These are phyloP conservation scores for Sicyos baderoa DNA, from an alignment of 306 rosid species.

Conservation along the genomic window DNA sequence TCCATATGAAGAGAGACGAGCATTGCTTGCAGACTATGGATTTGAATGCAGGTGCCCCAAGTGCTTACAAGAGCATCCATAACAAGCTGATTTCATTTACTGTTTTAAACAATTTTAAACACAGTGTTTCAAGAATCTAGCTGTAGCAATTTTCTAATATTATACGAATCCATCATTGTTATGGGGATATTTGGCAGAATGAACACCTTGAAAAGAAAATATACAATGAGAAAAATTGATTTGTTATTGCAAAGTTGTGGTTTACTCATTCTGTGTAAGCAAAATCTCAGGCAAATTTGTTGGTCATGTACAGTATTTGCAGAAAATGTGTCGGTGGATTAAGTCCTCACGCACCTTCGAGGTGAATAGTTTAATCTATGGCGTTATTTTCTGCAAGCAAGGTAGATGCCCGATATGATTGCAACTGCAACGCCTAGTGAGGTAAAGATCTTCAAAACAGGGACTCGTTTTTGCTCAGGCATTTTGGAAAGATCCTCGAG, in stretches of 20 bases:
- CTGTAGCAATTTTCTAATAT: neutral
- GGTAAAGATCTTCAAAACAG: slow-evolving; percentile 38
- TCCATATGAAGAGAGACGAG: slow-evolving; percentile 57
- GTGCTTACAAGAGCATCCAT: slow-evolving; percentile 51
- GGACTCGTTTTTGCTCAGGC: slow-evolving; percentile 39
- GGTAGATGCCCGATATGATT: slow-evolving; percentile 67
- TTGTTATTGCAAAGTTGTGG: neutral
- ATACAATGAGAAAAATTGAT: neutral
- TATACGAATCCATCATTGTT: no score
- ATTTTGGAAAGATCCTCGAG: slow-evolving; percentile 59
- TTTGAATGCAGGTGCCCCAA: slow-evolving; percentile 64
- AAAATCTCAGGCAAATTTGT: neutral
- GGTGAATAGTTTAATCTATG: neutral
- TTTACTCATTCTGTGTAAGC: slow-evolving; percentile 14
- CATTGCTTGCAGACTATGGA: slow-evolving; percentile 82
- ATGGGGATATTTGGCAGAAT: neutral
- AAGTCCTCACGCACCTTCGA: neutral
- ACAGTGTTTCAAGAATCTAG: neutral
- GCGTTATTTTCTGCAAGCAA: slow-evolving; percentile 51
- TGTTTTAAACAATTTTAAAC: neutral
- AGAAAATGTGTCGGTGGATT: neutral
- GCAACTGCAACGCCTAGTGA: slow-evolving; percentile 57
- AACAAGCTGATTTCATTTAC: neutral
- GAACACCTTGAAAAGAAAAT: neutral
- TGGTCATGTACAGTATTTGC: neutral